A percentile compares a stretch with the other conserved stretches of the same genome.
phyloP scores from a whole-genome alignment of 2,329 filamentous ascomycete species.

The Fusarium sp. region DNA sequence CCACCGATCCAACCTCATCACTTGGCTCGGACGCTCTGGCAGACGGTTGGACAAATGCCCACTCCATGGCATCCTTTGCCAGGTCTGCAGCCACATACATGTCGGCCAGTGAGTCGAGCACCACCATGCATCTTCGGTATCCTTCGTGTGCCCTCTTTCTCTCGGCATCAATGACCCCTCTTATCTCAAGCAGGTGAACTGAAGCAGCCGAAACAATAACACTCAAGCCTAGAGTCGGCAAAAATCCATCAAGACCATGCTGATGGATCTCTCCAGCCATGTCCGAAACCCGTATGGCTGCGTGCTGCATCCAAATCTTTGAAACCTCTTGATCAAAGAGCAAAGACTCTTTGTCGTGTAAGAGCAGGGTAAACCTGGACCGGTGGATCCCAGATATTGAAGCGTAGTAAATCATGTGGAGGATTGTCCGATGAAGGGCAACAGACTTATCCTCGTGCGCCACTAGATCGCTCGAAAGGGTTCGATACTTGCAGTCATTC shows the following conservation, averaged over 20 bases:
- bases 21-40: background rate
- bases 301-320: slow-evolving; percentile 82
- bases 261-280: slow-evolving; percentile 81
- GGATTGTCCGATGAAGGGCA: slow-evolving; percentile 79
- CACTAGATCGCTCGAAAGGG: slow-evolving; percentile 52
- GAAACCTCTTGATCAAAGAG: slow-evolving; percentile 83
- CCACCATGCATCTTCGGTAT: slow-evolving; percentile 9
- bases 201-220: slow-evolving; percentile 91
- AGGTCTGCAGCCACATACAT: slow-evolving; percentile 22
- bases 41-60: background rate
- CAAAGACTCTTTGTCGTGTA: slow-evolving; percentile 61
- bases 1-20: slow-evolving; percentile 45
- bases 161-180: slow-evolving; percentile 3
- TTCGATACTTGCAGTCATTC: slow-evolving; percentile 73
- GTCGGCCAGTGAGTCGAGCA: slow-evolving; percentile 10
- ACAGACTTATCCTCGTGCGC: slow-evolving; percentile 56
- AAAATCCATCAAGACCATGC: slow-evolving; percentile 77
- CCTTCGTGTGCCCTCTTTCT: slow-evolving; percentile 1
- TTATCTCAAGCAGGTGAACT: slow-evolving; percentile 76
- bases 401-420: slow-evolving; percentile 93
- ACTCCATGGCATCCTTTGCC: slow-evolving; percentile 17
- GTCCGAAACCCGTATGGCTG: slow-evolving; percentile 84
- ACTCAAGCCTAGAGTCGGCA: slow-evolving; percentile 89
- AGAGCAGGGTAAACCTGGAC: slow-evolving; percentile 80
- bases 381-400: slow-evolving; percentile 89